A percentile compares a stretch with the other conserved stretches of the same genome.
Evolutionary conservation across 805 yeast species (phyloP).

Genomic region (Wickerhamiella vanderwaltii): DNA sequence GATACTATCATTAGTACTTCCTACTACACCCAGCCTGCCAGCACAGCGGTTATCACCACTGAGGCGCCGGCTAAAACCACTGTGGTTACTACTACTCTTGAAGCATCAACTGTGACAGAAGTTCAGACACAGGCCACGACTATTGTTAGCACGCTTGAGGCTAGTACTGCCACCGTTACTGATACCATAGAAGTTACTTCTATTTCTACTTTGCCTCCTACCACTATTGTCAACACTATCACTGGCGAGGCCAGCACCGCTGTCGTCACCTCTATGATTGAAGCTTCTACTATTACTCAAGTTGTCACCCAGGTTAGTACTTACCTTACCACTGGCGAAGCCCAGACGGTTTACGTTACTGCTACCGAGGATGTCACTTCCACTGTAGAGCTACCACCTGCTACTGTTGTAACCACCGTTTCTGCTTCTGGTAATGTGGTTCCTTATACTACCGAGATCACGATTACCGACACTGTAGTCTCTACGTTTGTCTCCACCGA

Average conservation of each 20-base stretch:
- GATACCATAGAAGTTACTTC: background rate
- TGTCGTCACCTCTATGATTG: background rate
- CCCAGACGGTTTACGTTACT: constrained; percentile 1
- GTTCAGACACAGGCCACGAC: background rate
- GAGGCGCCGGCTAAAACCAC: constrained; percentile 5
- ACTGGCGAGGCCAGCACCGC: background rate
- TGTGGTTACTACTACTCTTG: constrained; percentile 4
- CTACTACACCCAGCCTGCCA: background rate
- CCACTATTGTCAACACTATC: constrained; percentile 1
- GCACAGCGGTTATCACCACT: background rate
- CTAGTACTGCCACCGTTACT: background rate
- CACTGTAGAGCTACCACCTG: background rate
- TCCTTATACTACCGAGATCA: constrained; percentile 1
- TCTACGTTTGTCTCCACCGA: constrained; percentile 2
- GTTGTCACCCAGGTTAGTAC: background rate
- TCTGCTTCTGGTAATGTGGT: background rate
- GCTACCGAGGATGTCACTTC: background rate
- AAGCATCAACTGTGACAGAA: background rate
- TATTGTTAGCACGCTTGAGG: background rate
- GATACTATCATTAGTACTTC: background rate
- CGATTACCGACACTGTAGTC: constrained; percentile 3
- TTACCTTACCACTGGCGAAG: background rate
- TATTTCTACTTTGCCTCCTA: background rate
- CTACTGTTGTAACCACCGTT: constrained; percentile 5
- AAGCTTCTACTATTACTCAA: background rate